These are phyloP conservation scores for Rhypophila decipiens DNA, from an alignment of 495 filamentous ascomycete genomes.

Conservation along the genomic window DNA sequence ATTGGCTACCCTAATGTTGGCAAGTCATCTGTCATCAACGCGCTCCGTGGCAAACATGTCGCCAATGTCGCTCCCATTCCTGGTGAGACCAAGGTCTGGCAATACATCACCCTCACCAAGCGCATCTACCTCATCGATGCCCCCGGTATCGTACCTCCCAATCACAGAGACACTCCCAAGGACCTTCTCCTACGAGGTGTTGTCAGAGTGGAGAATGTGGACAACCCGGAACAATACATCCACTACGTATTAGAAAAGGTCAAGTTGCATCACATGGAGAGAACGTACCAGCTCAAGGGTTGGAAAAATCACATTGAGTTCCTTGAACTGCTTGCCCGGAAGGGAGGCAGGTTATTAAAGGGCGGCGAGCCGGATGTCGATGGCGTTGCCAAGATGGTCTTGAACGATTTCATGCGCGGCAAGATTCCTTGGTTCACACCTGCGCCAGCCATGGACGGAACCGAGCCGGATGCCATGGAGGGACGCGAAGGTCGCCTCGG, in stretches of 20 bases:
- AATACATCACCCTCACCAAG: slow-evolving; percentile 96
- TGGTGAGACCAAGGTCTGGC: slow-evolving; percentile 85
- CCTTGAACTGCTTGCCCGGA: slow-evolving; percentile 78
- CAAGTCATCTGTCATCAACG: slow-evolving; percentile 92
- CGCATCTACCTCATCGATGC: slow-evolving; percentile 96
- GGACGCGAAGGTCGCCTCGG: slow-evolving; percentile 49
- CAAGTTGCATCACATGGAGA: slow-evolving; percentile 80
- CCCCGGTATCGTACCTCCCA: slow-evolving; percentile 91
- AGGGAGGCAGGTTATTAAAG: slow-evolving; percentile 76
- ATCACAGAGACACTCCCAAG: slow-evolving; percentile 68
- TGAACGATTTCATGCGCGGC: slow-evolving; percentile 91
- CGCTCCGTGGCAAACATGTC: slow-evolving; percentile 84
- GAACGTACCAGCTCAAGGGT: slow-evolving; percentile 81
- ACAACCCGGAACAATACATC: slow-evolving; percentile 93
- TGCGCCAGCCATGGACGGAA: slow-evolving; percentile 57
- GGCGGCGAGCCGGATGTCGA: slow-evolving; percentile 90
- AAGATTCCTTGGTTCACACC: slow-evolving; percentile 95
- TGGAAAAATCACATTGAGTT: slow-evolving; percentile 73
- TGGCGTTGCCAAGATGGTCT: slow-evolving; percentile 86
- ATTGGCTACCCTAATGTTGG: slow-evolving; percentile 73
- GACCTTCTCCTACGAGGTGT: slow-evolving; percentile 91
- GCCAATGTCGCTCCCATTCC: slow-evolving; percentile 94
- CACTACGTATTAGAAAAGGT: slow-evolving; percentile 72
- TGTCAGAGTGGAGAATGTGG: slow-evolving; percentile 88
- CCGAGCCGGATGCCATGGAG: slow-evolving; percentile 48